Evolutionary conservation across 768 basidiomycete species (phyloP).

Genomic region (Lactarius vividus): DNA sequence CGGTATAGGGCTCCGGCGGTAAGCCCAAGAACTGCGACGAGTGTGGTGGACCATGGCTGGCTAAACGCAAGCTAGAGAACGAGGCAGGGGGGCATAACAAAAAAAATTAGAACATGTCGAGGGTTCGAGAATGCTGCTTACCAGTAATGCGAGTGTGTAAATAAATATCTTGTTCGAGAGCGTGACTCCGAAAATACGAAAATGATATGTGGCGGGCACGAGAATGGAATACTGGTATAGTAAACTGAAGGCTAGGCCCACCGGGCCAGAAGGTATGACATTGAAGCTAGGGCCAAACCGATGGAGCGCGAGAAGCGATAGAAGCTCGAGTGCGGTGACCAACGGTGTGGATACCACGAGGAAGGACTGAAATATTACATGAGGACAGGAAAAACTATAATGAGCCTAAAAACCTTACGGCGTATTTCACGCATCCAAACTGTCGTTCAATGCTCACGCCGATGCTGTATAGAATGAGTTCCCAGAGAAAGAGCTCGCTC

Average conservation of each 20-base stretch:
- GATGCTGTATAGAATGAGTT: constrained; percentile 69
- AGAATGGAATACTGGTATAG: constrained; percentile 81
- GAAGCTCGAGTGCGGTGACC: constrained; percentile 66
- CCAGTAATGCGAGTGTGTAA: constrained; percentile 73
- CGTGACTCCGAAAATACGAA: constrained; percentile 69
- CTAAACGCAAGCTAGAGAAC: constrained; percentile 60
- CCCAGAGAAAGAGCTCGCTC: constrained; percentile 76
- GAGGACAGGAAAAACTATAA: constrained; percentile 18
- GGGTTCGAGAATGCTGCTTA: constrained; percentile 34
- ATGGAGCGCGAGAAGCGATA: constrained; percentile 61
- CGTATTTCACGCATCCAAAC: constrained; percentile 86
- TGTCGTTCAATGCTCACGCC: constrained; percentile 74
- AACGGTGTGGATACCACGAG: constrained; percentile 63
- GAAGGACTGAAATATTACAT: constrained; percentile 60
- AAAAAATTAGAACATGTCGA: neutral
- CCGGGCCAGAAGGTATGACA: constrained; percentile 71
- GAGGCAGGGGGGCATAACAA: neutral
- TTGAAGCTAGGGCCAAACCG: constrained; percentile 57
- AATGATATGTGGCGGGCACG: constrained; percentile 73
- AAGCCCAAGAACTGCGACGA: constrained; percentile 62
- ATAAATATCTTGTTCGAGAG: constrained; percentile 74
- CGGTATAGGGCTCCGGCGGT: constrained; percentile 76
- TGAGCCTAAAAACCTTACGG: constrained; percentile 48
- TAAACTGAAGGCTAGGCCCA: constrained; percentile 73
- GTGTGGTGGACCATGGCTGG: constrained; percentile 62